A percentile compares a stretch with the other conserved stretches of the same genome.
Evolutionary conservation across 768 basidiomycete genomes (phyloP).

Genomic region (Lanmaoa pseudosensibilis): DNA sequence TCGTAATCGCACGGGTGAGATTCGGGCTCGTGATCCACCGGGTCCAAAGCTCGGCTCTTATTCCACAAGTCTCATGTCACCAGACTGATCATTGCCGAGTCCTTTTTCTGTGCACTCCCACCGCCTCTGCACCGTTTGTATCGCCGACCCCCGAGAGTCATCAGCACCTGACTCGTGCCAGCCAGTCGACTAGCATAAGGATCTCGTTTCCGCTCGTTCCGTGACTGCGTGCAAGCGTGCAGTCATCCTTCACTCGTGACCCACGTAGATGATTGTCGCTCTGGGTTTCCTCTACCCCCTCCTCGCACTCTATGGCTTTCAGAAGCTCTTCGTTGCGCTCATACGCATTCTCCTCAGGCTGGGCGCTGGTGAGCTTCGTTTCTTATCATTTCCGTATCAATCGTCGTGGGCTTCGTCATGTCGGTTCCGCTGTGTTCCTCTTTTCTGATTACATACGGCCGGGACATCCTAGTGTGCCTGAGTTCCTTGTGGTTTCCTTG

Average conservation of each 20-base stretch:
- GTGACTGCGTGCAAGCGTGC: not conserved
- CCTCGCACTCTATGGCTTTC: slow-evolving; percentile 21
- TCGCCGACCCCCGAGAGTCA: not conserved
- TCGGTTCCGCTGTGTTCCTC: not conserved
- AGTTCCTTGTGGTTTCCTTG: not conserved
- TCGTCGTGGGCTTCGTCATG: not conserved
- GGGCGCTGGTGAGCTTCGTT: slow-evolving; percentile 12
- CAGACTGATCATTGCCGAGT: not conserved
- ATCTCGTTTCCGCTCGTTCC: not conserved
- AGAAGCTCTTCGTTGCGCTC: slow-evolving; percentile 8
- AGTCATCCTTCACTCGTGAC: not conserved
- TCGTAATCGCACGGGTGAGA: not conserved
- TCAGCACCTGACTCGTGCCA: not conserved
- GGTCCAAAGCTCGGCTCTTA: not conserved
- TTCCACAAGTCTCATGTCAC: not conserved
- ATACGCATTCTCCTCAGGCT: slow-evolving; percentile 2
- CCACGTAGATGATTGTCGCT: slow-evolving; percentile 24
- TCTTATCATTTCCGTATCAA: not conserved
- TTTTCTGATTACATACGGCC: not conserved
- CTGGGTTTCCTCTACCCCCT: slow-evolving; percentile 22
- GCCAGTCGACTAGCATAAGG: not conserved
- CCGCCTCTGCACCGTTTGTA: too few species aligned
- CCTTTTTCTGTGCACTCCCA: too few species aligned
- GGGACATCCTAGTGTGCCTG: too few species aligned
- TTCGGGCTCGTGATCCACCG: too few species aligned